phyloP scores from a whole-genome alignment of 208 protist genomes.

The Acanthamoeba royreba region DNA sequence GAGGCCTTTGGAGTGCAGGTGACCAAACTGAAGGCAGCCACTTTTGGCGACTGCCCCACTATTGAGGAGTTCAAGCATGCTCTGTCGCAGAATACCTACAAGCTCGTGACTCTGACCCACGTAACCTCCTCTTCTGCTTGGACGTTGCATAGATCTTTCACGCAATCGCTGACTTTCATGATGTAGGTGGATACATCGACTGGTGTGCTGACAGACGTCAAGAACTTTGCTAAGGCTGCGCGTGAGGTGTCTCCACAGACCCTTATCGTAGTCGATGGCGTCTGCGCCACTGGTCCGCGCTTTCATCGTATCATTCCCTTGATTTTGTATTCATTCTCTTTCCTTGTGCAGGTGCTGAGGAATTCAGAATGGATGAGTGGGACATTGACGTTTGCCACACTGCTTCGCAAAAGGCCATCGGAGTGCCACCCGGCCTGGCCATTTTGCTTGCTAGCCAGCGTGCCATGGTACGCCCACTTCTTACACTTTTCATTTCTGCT shows the following conservation, averaged over 20 bases:
- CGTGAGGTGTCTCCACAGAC: not conserved
- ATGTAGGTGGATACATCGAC: slow-evolving; percentile 44
- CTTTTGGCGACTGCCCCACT: slow-evolving; percentile 20
- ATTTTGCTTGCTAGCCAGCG: not conserved
- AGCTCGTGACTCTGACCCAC: slow-evolving; percentile 43
- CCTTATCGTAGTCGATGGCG: slow-evolving; percentile 48
- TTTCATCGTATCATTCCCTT: not conserved
- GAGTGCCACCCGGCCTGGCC: slow-evolving; percentile 35
- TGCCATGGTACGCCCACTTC: not conserved
- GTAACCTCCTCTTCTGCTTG: not conserved
- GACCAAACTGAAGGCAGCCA: not conserved
- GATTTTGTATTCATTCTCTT: not conserved
- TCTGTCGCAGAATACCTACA: not conserved
- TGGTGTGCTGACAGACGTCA: slow-evolving; percentile 30
- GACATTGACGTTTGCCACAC: slow-evolving; percentile 40
- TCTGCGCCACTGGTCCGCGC: slow-evolving; percentile 25
- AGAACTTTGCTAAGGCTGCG: slow-evolving; percentile 2
- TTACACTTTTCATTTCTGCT: not conserved
- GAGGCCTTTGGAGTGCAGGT: not conserved
- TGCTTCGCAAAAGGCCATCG: slow-evolving; percentile 51
- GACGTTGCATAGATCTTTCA: not conserved
- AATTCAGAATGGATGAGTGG: slow-evolving; percentile 56
- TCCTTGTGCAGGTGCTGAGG: not conserved
- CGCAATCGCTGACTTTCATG: not conserved
- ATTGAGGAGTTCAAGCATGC: slow-evolving; percentile 2